Base-by-base conservation (phyloP, 345 rosid species). In the Toxicodendron radicans region DNA sequence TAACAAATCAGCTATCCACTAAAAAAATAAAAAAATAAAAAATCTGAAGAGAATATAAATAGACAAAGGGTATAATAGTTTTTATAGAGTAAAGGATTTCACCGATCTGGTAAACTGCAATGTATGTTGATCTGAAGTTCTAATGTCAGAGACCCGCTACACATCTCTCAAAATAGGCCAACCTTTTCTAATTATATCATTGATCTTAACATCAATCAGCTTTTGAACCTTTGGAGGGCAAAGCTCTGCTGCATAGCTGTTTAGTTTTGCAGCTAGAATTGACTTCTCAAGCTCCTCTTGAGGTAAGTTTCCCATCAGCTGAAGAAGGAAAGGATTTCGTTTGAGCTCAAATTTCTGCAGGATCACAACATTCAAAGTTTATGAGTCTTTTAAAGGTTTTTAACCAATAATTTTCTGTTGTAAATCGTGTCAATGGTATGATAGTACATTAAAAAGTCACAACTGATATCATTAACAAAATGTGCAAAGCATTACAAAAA, bases 291-390 rank as follows among this genome's bases (percentile, higher is more conserved):
- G 95, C 78, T 91, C 98, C 79, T 88, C 95, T 83, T 90, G 90
- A 0, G 85, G 86, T 70, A 95, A 72, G 89, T 87, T 93, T 60
- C 99, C 98, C 73, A 90, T 91, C 58, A 91, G 79, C 64, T 91
- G 99, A 77, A 90, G 86, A 69, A 92, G 96, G 59, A 95, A 79
- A 2, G 93, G 87, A 66, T 79, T 87, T 46, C 84, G 88, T 82
- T 95, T 95, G 76, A 95, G 91, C 92, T 95, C 98, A 35, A 95
- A 92, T 84, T 95, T 95, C 98, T 95, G 86, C 86, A 76, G 0
- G 72, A 16, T 45, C 18, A 49, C 52, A 16, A 20, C 17, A 58
- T 16, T 17, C 16, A 73, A 73, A 76, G 70, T 68, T 38, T 11
- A 60, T 59, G 10, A 48, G 68, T 65, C 58, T 20, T 18, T 56